A percentile compares a stretch with the other conserved stretches of the same genome.
Conservation (phyloP, 2,329 filamentous ascomycete species). For the Graphilbum ipis-grandicollis region DNA sequence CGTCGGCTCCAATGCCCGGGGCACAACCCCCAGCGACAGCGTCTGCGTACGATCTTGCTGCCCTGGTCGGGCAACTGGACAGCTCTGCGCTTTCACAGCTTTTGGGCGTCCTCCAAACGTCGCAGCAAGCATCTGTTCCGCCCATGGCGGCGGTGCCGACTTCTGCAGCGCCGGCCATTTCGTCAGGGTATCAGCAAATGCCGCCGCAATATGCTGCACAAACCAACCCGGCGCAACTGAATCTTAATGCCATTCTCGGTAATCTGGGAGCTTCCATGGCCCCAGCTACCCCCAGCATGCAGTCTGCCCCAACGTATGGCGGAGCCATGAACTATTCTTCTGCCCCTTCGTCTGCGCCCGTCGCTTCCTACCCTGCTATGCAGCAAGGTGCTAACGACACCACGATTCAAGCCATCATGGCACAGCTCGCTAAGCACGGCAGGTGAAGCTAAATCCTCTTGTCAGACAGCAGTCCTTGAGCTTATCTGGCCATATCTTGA, state of each 20-base stretch:
- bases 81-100: constrained; percentile 17
- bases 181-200: background rate
- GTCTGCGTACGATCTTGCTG: constrained; percentile 8
- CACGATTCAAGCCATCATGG: constrained; percentile 57
- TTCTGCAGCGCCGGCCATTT: background rate
- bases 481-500: background rate
- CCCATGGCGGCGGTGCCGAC: background rate
- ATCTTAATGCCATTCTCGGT: constrained; percentile 29
- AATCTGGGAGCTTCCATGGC: constrained; percentile 16
- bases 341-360: constrained; percentile 1
- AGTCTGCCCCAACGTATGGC: background rate
- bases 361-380: constrained; percentile 11
- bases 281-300: constrained; percentile 6
- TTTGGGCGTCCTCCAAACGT: constrained; percentile 13
- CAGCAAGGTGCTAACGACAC: constrained; percentile 19
- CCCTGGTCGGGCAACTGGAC: constrained; percentile 14
- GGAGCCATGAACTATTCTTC: background rate
- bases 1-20: constrained; percentile 5
- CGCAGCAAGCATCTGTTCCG: constrained; percentile 5
- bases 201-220: background rate
- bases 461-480: background rate
- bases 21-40: background rate
- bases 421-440: constrained; percentile 48
- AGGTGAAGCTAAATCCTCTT: background rate
- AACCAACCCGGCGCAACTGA: constrained; percentile 14